A percentile compares a stretch with the other conserved stretches of the same genome.
These are phyloP conservation scores for Colletotrichum chrysophilum DNA, from an alignment of 2,329 filamentous ascomycete genomes.

Conservation along the genomic window DNA sequence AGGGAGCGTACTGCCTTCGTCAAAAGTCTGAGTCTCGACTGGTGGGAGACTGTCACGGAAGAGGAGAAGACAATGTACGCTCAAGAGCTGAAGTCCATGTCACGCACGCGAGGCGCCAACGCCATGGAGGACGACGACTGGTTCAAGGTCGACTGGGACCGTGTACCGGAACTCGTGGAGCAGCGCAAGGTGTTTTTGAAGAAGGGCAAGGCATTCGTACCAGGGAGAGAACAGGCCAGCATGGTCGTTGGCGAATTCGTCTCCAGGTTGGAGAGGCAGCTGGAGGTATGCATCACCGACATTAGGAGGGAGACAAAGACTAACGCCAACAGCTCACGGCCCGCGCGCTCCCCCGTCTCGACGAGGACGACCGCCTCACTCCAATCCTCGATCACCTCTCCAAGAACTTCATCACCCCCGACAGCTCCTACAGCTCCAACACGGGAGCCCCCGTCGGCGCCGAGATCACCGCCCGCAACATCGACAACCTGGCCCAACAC, in stretches of 20 bases:
- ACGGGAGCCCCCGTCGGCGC: slow-evolving; percentile 71
- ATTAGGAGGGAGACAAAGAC: not conserved
- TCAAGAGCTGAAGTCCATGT: slow-evolving; percentile 63
- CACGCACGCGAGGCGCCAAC: slow-evolving; percentile 43
- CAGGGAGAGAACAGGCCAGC: slow-evolving; percentile 82
- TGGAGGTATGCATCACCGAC: slow-evolving; percentile 55
- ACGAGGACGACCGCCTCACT: slow-evolving; percentile 91
- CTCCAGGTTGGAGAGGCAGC: slow-evolving; percentile 75
- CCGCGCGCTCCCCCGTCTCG: slow-evolving; percentile 87
- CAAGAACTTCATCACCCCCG: slow-evolving; percentile 93
- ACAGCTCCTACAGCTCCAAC: slow-evolving; percentile 74
- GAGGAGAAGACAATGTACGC: slow-evolving; percentile 75
- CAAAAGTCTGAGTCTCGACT: slow-evolving; percentile 77
- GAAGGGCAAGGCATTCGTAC: slow-evolving; percentile 89
- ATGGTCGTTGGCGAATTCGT: slow-evolving; percentile 92
- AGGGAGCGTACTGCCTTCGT: slow-evolving; percentile 80
- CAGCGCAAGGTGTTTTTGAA: slow-evolving; percentile 76
- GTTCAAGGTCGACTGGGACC: slow-evolving; percentile 97
- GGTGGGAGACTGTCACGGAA: slow-evolving; percentile 85
- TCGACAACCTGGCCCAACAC: slow-evolving; percentile 80
- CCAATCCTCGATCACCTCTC: slow-evolving; percentile 78
- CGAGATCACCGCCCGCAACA: slow-evolving; percentile 77
- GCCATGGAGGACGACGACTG: slow-evolving; percentile 79
- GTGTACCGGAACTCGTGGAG: slow-evolving; percentile 90
- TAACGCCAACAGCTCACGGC: slow-evolving; percentile 70